phyloP scores from a whole-genome alignment of 352 stramenopile genomes.

The Blastocystis sp. region DNA sequence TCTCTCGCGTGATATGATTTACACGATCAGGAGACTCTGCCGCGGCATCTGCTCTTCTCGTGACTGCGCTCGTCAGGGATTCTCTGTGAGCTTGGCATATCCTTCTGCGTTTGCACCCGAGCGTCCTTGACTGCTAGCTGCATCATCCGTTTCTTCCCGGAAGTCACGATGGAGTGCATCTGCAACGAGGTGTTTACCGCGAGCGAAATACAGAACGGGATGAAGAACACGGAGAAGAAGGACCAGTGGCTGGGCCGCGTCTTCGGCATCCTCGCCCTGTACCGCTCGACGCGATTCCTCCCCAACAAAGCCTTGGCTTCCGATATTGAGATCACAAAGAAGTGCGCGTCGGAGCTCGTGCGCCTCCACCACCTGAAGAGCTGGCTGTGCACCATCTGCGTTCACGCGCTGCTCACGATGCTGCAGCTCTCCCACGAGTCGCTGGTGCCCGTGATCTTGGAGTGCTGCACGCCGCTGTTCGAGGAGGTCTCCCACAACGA shows the following conservation, averaged over 20 bases:
- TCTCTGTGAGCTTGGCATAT: slow-evolving; percentile 60
- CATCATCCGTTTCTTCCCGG: slow-evolving; percentile 43
- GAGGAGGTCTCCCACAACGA: neutral
- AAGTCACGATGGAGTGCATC: slow-evolving; percentile 5
- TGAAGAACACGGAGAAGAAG: slow-evolving; percentile 50
- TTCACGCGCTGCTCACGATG: slow-evolving; percentile 21
- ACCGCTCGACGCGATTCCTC: slow-evolving; percentile 43
- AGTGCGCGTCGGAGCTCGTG: slow-evolving; percentile 17
- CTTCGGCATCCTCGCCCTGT: slow-evolving; percentile 48
- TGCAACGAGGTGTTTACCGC: neutral
- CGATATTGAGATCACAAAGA: neutral
- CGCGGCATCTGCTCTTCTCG: slow-evolving; percentile 30
- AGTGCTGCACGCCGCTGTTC: neutral
- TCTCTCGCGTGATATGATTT: slow-evolving; percentile 64
- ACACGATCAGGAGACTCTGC: slow-evolving; percentile 52
- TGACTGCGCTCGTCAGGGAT: slow-evolving; percentile 58
- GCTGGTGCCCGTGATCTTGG: slow-evolving; percentile 3
- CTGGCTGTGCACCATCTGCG: slow-evolving; percentile 28
- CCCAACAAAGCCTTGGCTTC: neutral
- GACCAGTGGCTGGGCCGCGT: slow-evolving; percentile 41
- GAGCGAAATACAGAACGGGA: slow-evolving; percentile 18
- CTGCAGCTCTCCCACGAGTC: neutral
- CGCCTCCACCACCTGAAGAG: neutral
- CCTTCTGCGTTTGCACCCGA: neutral
- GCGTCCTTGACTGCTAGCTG: slow-evolving; percentile 4